A percentile compares a stretch with the other conserved stretches of the same genome.
Conservation (phyloP, 139 green algal species). For the Penium margaritaceum region DNA sequence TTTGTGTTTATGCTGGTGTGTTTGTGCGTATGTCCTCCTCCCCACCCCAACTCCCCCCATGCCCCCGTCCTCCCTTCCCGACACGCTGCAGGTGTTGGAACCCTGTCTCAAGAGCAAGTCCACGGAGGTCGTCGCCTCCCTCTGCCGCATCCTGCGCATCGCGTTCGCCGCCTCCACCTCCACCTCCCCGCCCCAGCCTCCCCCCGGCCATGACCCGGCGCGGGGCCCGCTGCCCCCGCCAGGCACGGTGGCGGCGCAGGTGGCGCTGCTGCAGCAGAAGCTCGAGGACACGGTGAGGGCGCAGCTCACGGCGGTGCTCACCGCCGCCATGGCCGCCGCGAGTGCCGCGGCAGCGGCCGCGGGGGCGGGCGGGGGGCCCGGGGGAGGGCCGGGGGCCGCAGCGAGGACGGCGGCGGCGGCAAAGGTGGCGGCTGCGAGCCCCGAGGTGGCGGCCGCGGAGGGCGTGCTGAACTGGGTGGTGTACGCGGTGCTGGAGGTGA, state of each 20-base stretch:
- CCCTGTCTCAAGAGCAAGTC: slow-evolving; percentile 41
- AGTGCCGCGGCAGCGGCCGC: neutral
- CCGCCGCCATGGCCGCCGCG: too few relatives aligned
- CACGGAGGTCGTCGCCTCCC: slow-evolving; percentile 33
- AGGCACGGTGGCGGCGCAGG: neutral
- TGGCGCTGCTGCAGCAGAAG: neutral
- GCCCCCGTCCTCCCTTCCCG: neutral
- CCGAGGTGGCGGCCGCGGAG: too few relatives aligned
- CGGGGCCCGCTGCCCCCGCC: neutral
- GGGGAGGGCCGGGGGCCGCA: neutral
- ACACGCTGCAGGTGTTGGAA: slow-evolving; percentile 50
- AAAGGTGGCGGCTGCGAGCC: too few relatives aligned
- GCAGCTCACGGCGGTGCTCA: too few relatives aligned
- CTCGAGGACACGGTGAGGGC: neutral
- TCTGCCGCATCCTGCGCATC: slow-evolving; percentile 43
- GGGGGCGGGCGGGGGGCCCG: neutral
- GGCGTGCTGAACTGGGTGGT: too few relatives aligned
- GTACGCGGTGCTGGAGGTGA: neutral
- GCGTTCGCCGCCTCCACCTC: slow-evolving; percentile 2
- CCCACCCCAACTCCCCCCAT: neutral
- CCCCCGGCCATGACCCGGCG: neutral
- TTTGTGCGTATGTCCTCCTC: neutral
- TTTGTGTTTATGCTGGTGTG: too few relatives aligned
- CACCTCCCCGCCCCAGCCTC: neutral
- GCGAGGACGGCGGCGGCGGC: neutral